These are phyloP conservation scores for Dioszegia aurantiaca DNA, from an alignment of 768 basidiomycete species.

Conservation along the genomic window DNA sequence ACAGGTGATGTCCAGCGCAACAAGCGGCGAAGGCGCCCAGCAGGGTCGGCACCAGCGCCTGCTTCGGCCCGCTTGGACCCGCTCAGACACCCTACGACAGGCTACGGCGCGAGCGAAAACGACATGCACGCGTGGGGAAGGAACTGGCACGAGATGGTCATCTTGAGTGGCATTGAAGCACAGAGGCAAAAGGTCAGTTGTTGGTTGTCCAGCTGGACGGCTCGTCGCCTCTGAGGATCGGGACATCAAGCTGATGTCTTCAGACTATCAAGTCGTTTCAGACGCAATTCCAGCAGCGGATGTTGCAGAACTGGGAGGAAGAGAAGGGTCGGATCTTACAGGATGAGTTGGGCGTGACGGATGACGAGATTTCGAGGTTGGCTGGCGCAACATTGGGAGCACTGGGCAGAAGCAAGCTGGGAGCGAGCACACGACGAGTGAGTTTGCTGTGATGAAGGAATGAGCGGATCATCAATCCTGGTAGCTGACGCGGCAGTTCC, in stretches of 20 bases:
- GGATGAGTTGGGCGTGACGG: conserved; percentile 46
- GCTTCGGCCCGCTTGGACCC: neutral
- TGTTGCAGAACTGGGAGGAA: conserved; percentile 43
- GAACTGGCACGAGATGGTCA: conserved; percentile 47
- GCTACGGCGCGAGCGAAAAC: conserved; percentile 21
- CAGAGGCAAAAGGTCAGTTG: conserved; percentile 40
- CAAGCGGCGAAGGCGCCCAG: neutral
- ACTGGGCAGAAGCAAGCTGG: conserved; percentile 35
- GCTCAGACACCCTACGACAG: conserved; percentile 14
- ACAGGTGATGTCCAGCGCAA: neutral
- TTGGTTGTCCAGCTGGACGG: neutral
- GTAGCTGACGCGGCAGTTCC: conserved; percentile 27
- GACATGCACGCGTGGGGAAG: conserved; percentile 43
- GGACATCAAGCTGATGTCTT: neutral
- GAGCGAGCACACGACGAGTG: conserved; percentile 39
- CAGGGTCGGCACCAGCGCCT: neutral
- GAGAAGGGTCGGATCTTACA: conserved; percentile 42
- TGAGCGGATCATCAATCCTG: neutral
- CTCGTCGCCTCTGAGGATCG: neutral
- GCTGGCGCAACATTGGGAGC: conserved; percentile 16
- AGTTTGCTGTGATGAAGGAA: conserved; percentile 2
- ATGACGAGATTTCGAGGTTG: conserved; percentile 36
- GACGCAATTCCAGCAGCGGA: conserved; percentile 40
- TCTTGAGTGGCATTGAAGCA: conserved; percentile 42
- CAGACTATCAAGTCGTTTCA: conserved; percentile 44